Evolutionary conservation across 768 basidiomycete genomes (phyloP).

Genomic region (Strobilomyces confusus): DNA sequence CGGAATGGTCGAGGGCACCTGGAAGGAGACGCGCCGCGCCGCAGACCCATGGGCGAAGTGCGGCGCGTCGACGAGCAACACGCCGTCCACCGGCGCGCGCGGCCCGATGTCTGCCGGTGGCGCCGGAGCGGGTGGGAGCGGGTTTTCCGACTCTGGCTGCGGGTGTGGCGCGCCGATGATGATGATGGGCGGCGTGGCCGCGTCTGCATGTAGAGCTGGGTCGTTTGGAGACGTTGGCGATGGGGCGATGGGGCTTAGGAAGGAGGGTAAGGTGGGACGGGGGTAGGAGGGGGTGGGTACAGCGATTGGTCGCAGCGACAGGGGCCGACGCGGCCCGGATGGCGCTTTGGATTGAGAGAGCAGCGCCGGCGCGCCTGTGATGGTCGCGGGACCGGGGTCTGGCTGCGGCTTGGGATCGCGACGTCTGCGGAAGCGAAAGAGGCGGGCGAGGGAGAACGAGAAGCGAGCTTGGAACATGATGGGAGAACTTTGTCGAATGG

Average conservation of each 20-base stretch:
- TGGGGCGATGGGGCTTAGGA: background rate
- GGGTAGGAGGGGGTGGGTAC: background rate
- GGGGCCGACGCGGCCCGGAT: background rate
- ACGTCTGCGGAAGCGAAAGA: slow-evolving; percentile 17
- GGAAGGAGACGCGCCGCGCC: slow-evolving; percentile 9
- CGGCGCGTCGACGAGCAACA: background rate
- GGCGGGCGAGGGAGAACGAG: slow-evolving; percentile 12
- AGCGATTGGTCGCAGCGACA: background rate
- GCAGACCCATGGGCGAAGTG: background rate
- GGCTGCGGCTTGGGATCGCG: background rate
- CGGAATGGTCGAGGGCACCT: background rate
- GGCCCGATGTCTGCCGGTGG: background rate
- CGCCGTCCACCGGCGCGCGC: background rate
- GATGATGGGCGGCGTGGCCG: background rate
- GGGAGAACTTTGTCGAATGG: background rate
- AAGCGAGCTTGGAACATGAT: slow-evolving; percentile 18
- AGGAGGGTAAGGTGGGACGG: background rate
- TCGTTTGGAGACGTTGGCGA: background rate
- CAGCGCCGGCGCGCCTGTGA: background rate
- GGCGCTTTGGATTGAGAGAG: background rate
- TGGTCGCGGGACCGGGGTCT: background rate
- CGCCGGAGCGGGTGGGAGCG: background rate
- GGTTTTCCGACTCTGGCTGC: background rate
- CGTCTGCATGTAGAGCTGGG: background rate
- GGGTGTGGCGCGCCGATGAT: slow-evolving; percentile 11